Percentiles rank a stretch among this genome's conserved stretches.
Conservation (phyloP, 371 early-diverging fungal genomes). For the Mucor racemosus region DNA sequence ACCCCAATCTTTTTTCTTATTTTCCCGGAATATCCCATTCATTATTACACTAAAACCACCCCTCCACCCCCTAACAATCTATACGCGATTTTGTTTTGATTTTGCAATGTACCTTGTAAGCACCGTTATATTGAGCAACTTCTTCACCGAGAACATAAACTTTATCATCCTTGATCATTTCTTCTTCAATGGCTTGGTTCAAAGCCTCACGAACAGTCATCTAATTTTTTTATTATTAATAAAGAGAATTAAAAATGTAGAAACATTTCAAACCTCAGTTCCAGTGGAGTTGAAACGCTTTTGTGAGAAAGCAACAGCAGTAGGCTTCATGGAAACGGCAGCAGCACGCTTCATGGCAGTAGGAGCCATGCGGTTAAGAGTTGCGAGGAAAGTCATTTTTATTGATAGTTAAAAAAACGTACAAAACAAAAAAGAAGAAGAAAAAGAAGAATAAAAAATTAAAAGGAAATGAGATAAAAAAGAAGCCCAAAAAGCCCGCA, state of each 20-base stretch:
- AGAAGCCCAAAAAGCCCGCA: conserved; percentile 10
- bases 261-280: conserved; percentile 35
- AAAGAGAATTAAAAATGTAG: neutral
- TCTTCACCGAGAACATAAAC: conserved; percentile 99
- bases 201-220: conserved; percentile 98
- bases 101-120: conserved; percentile 88
- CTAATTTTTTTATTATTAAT: conserved; percentile 41
- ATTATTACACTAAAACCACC: conserved; percentile 7
- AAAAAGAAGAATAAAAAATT: conserved; percentile 20
- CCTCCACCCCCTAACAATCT: conserved; percentile 18
- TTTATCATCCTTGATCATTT: conserved; percentile 90
- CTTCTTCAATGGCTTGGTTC: conserved; percentile 98
- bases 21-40: conserved; percentile 50
- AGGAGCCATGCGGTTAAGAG: conserved; percentile 53
- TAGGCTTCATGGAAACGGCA: conserved; percentile 39
- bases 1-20: conserved; percentile 51
- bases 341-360: conserved; percentile 43
- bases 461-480: conserved; percentile 11
- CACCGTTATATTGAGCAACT: conserved; percentile 98
- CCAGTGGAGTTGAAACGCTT: conserved; percentile 50
- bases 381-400: conserved; percentile 51
- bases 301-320: conserved; percentile 43
- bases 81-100: conserved; percentile 18
- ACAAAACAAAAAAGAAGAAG: conserved; percentile 14
- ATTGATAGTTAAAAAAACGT: neutral